A percentile compares a stretch with the other conserved stretches of the same genome.
These are phyloP conservation scores for Pseudogymnoascus sp. DNA, from an alignment of 2,329 filamentous ascomycete species.

Conservation along the genomic window DNA sequence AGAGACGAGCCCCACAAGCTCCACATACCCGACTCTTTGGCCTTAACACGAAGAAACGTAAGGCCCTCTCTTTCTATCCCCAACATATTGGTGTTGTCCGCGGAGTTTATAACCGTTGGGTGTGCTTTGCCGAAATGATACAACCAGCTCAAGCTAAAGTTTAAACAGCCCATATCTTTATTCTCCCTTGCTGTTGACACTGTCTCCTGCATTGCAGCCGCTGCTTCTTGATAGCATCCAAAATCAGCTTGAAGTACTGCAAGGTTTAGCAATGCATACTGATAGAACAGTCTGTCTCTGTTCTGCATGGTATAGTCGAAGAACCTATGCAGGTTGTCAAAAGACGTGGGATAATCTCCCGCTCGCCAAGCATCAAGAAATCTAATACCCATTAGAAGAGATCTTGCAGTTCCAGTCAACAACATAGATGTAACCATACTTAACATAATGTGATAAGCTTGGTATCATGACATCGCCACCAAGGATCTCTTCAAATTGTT, in stretches of 20 bases:
- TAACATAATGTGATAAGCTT: constrained; percentile 68
- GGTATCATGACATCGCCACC: constrained; percentile 61
- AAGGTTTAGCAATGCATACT: constrained; percentile 88
- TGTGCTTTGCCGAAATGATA: constrained; percentile 89
- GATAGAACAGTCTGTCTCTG: constrained; percentile 77
- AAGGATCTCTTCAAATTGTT: constrained; percentile 63
- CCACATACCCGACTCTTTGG: constrained; percentile 81
- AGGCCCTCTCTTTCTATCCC: constrained; percentile 75
- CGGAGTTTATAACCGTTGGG: constrained; percentile 62
- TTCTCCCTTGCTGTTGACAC: constrained; percentile 93
- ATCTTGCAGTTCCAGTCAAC: constrained; percentile 14
- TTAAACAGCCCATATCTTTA: constrained; percentile 83
- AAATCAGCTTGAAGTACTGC: constrained; percentile 93
- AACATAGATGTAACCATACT: constrained; percentile 35
- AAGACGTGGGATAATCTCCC: constrained; percentile 81
- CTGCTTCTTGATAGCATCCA: constrained; percentile 79
- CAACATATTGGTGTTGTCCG: constrained; percentile 65
- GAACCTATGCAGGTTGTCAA: constrained; percentile 87
- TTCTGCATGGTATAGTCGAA: constrained; percentile 95
- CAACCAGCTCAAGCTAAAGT: constrained; percentile 92
- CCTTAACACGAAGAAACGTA: constrained; percentile 75
- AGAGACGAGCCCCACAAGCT: constrained; percentile 75
- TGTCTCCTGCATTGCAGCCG: constrained; percentile 91
- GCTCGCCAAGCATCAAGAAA: constrained; percentile 90
- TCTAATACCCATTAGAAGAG: constrained; percentile 34